Percentiles rank a stretch among this genome's conserved stretches.
Evolutionary conservation across 1,284 basidiomycete genomes (phyloP).

Genomic region (Microbotryomycetes sp.): DNA sequence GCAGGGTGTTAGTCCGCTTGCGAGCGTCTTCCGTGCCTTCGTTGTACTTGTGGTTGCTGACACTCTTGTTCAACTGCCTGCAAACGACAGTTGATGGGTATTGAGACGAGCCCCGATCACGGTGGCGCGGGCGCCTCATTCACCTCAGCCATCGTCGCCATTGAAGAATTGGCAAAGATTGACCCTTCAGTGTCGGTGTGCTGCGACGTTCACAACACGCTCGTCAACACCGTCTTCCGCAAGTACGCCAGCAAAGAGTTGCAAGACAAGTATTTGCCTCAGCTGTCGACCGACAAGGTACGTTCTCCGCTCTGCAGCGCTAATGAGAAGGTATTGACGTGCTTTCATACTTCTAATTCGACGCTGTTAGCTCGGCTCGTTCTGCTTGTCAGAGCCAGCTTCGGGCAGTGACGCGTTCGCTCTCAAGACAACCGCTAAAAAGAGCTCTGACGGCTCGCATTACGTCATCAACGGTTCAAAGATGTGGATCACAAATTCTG

Average conservation of each 20-base stretch:
- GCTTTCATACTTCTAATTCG: conserved; percentile 4
- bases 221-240: conserved; percentile 88
- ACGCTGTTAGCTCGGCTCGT: conserved; percentile 73
- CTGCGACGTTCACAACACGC: conserved; percentile 97
- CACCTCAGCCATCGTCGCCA: conserved; percentile 89
- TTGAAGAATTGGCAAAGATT: conserved; percentile 93
- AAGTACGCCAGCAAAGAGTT: conserved; percentile 79
- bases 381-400: conserved; percentile 87
- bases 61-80: neutral
- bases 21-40: no score
- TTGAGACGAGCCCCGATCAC: conserved; percentile 79
- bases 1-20: conserved; percentile 66
- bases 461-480: conserved; percentile 91
- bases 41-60: neutral
- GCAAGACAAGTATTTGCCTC: conserved; percentile 82
- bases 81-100: conserved; percentile 78
- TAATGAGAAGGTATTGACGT: neutral
- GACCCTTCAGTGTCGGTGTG: conserved; percentile 95
- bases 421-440: conserved; percentile 83
- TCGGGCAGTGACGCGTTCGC: conserved; percentile 97
- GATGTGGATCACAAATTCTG: conserved; percentile 99
- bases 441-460: conserved; percentile 63
- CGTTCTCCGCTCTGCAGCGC: conserved; percentile 27
- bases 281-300: conserved; percentile 70
- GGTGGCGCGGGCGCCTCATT: conserved; percentile 88